A percentile compares a stretch with the other conserved stretches of the same genome.
Evolutionary conservation across 1,284 basidiomycete genomes (phyloP).

Genomic region (Lentinula novae-zelandiae): DNA sequence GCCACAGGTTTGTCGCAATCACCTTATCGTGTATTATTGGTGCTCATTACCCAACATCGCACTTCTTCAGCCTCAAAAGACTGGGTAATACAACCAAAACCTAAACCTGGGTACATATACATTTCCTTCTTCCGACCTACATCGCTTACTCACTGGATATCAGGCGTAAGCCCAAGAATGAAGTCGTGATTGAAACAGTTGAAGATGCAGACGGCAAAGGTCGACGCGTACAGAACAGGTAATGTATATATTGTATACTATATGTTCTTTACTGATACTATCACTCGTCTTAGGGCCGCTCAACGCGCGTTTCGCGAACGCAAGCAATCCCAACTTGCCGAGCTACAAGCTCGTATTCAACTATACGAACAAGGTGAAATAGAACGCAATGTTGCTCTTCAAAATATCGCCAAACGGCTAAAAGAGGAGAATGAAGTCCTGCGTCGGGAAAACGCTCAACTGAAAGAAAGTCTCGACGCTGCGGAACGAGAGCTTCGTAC

Average conservation of each 20-base stretch:
- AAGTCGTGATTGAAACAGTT: constrained; percentile 29
- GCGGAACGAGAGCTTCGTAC: constrained; percentile 38
- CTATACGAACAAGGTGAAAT: constrained; percentile 89
- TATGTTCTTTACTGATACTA: background rate
- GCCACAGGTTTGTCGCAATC: constrained; percentile 35
- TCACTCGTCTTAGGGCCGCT: constrained; percentile 56
- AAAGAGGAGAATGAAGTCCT: constrained; percentile 85
- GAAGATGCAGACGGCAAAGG: constrained; percentile 51
- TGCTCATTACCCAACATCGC: constrained; percentile 5
- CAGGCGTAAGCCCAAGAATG: constrained; percentile 71
- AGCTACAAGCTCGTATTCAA: constrained; percentile 83
- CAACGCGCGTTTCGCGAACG: constrained; percentile 90
- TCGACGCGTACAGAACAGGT: constrained; percentile 77
- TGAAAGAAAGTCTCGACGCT: constrained; percentile 58
- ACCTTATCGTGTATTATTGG: background rate
- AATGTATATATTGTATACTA: background rate
- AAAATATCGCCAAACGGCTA: constrained; percentile 80
- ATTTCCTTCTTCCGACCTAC: background rate
- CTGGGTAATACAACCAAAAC: constrained; percentile 87
- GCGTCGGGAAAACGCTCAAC: constrained; percentile 56
- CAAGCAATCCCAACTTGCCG: constrained; percentile 87
- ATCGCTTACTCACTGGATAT: background rate
- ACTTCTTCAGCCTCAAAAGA: constrained; percentile 70
- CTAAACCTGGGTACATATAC: constrained; percentile 67
- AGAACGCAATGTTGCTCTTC: constrained; percentile 83